Percentiles rank a stretch among this genome's conserved stretches.
Conservation (phyloP, 2,329 filamentous ascomycete genomes). For the Diaporthe destruens region DNA sequence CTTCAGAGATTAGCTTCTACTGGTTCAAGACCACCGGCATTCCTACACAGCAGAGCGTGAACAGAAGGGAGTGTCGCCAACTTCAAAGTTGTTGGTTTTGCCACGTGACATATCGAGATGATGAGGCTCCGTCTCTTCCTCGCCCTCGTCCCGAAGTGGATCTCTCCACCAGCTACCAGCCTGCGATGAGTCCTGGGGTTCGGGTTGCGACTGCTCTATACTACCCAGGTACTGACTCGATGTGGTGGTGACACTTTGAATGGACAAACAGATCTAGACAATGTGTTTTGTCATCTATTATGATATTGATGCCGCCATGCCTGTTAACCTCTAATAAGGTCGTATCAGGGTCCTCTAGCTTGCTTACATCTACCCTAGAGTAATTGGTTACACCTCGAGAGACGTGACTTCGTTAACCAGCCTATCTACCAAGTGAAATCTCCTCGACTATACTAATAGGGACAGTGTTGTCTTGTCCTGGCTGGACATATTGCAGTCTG, state of each 20-base stretch:
- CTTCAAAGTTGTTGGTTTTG: neutral
- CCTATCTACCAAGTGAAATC: neutral
- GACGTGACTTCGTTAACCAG: too few species aligned
- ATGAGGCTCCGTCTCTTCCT: neutral
- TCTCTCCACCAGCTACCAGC: too few species aligned
- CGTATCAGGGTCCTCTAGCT: too few species aligned
- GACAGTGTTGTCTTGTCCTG: neutral
- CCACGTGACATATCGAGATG: slow-evolving; percentile 7
- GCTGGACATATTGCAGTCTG: neutral
- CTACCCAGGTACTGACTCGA: neutral
- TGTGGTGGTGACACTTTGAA: neutral
- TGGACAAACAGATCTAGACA: neutral
- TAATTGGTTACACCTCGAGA: neutral
- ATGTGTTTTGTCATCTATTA: neutral
- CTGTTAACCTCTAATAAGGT: too few species aligned
- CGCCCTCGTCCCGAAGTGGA: too few species aligned
- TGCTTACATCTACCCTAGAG: too few species aligned
- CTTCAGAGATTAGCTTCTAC: neutral
- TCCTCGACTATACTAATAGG: neutral
- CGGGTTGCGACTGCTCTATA: neutral
- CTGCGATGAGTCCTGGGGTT: neutral
- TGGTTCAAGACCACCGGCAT: too few species aligned
- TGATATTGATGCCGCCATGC: too few species aligned
- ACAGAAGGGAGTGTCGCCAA: neutral
- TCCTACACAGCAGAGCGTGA: neutral